These are phyloP conservation scores for Persicaria tinctoria DNA, from an alignment of 148 eudicot genomes.

Conservation along the genomic window DNA sequence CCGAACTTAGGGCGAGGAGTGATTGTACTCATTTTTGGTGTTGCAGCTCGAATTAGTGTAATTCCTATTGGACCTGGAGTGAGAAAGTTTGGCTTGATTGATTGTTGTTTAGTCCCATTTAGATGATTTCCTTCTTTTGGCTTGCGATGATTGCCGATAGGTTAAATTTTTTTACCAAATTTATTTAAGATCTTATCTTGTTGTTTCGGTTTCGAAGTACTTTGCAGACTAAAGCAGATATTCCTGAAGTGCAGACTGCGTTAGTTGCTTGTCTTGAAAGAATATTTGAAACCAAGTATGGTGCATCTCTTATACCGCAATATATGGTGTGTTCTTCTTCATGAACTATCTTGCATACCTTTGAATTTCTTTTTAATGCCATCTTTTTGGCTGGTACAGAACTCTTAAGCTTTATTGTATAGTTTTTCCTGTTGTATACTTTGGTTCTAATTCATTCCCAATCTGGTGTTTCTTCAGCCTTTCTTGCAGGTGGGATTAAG, in stretches of 20 bases:
- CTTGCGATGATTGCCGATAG: neutral
- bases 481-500: conserved; percentile 76
- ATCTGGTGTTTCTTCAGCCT: conserved; percentile 40
- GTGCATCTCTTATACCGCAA: conserved; percentile 79
- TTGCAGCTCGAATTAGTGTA: neutral
- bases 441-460: conserved; percentile 6
- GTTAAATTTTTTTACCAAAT: neutral
- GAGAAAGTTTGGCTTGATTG: neutral
- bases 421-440: neutral
- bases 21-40: neutral
- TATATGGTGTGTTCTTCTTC: conserved; percentile 53
- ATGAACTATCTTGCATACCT: conserved; percentile 3
- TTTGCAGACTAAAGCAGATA: conserved; percentile 61
- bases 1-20: conserved; percentile 6
- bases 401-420: neutral
- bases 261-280: conserved; percentile 72
- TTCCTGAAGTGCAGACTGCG: conserved; percentile 63
- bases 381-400: neutral
- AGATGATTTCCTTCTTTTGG: neutral
- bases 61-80: neutral
- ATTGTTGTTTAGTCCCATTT: neutral
- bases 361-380: neutral
- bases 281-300: conserved; percentile 67
- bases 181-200: neutral
- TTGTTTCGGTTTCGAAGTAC: conserved; percentile 38